Conservation (phyloP, 768 basidiomycete genomes). For the Boletus edulis region DNA sequence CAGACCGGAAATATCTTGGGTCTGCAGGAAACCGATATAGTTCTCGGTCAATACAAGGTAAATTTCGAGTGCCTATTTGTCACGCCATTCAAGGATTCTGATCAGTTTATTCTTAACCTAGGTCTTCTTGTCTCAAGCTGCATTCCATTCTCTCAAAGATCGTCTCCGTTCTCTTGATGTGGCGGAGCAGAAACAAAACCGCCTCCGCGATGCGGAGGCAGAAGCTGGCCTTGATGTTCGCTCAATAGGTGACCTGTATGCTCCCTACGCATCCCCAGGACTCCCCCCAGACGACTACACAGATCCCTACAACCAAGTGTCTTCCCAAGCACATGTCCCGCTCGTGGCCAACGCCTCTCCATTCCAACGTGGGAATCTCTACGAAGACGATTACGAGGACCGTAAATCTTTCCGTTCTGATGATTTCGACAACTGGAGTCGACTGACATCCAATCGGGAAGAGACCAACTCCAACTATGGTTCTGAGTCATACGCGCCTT, state of each 20-base stretch:
- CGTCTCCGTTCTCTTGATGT: constrained; percentile 77
- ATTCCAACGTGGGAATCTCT: constrained; percentile 72
- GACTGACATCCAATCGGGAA: constrained; percentile 73
- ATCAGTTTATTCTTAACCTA: constrained; percentile 28
- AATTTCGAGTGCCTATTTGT: not conserved
- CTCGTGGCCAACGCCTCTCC: constrained; percentile 82
- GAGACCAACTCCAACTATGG: constrained; percentile 81
- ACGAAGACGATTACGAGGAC: constrained; percentile 80
- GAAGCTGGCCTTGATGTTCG: constrained; percentile 65
- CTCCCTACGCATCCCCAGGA: constrained; percentile 64
- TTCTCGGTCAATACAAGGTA: constrained; percentile 83
- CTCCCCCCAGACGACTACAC: constrained; percentile 43
- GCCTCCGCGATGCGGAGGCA: constrained; percentile 71
- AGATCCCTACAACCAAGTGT: constrained; percentile 47
- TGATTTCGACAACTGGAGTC: constrained; percentile 77
- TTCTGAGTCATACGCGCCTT: constrained; percentile 91
- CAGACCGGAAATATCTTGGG: constrained; percentile 55
- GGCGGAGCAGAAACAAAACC: constrained; percentile 82
- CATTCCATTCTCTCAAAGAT: constrained; percentile 92
- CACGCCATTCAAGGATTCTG: not conserved
- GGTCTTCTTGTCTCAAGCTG: constrained; percentile 85
- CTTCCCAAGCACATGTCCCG: constrained; percentile 73
- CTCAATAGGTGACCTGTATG: constrained; percentile 65
- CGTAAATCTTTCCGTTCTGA: constrained; percentile 70
- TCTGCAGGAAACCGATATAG: constrained; percentile 68